Conservation (phyloP, 1,284 basidiomycete genomes). For the Albatrellus sp. region DNA sequence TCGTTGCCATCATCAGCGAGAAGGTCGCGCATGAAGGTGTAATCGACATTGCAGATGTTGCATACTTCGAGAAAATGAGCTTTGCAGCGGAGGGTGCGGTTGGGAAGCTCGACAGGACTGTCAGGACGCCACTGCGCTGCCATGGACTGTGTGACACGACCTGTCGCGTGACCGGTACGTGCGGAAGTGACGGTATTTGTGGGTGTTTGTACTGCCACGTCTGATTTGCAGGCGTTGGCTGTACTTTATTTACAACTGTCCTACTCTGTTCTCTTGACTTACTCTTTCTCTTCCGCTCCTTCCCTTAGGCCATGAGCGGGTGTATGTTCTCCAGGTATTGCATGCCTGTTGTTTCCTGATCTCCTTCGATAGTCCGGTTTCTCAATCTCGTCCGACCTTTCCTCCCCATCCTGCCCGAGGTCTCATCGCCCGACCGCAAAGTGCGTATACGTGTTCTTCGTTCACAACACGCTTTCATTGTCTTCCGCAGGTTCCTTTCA, state of each 20-base stretch:
- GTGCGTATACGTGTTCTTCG: conserved; percentile 25
- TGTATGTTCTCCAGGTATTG: conserved; percentile 17
- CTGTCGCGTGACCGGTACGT: neutral
- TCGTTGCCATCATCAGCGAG: neutral
- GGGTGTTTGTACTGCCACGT: conserved; percentile 13
- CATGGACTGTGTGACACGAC: neutral
- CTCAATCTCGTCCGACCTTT: conserved; percentile 93
- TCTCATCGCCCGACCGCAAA: conserved; percentile 92
- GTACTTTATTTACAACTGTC: neutral
- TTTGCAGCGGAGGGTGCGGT: neutral
- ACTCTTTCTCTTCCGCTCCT: conserved; percentile 17
- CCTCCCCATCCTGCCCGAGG: conserved; percentile 87
- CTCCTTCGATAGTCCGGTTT: conserved; percentile 61
- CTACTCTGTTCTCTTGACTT: neutral
- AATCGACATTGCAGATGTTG: neutral
- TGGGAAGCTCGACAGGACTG: neutral
- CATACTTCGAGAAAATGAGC: neutral
- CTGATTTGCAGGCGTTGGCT: neutral
- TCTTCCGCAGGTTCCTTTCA: conserved; percentile 70
- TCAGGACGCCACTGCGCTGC: neutral
- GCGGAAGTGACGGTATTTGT: neutral
- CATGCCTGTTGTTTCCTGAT: neutral
- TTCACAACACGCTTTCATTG: conserved; percentile 5
- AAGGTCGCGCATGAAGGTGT: conserved; percentile 1
- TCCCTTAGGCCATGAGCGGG: conserved; percentile 26